A percentile compares a stretch with the other conserved stretches of the same genome.
Evolutionary conservation across 2,329 filamentous ascomycete genomes (phyloP).

Genomic region (Aspergillus bombycis): DNA sequence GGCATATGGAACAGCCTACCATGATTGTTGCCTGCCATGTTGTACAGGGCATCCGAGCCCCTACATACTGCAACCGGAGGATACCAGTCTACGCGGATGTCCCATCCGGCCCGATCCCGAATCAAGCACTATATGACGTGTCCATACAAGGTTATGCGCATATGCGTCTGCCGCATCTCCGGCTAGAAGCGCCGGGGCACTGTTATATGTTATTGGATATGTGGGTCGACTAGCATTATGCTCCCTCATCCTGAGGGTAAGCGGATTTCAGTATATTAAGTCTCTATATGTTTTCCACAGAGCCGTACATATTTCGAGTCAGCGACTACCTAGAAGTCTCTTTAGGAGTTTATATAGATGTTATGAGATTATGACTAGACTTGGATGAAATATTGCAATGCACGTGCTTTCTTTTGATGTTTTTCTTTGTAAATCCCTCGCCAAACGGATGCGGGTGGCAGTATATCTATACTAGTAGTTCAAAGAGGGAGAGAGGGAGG

Average conservation of each 20-base stretch:
- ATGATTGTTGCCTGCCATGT: background rate
- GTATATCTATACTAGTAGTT: background rate
- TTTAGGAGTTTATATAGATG: background rate
- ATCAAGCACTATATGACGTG: background rate
- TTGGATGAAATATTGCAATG: constrained; percentile 2
- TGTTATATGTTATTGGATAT: background rate
- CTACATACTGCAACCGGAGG: background rate
- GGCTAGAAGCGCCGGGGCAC: background rate
- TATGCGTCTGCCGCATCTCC: background rate
- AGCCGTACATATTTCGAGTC: background rate
- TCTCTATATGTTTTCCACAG: background rate
- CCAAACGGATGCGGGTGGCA: background rate
- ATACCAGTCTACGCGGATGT: background rate
- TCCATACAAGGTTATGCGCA: background rate
- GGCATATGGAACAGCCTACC: background rate
- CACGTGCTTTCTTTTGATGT: background rate
- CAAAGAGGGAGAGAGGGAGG: background rate
- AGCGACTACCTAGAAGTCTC: background rate
- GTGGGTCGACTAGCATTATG: background rate
- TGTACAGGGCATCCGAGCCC: background rate
- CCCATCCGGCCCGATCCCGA: background rate
- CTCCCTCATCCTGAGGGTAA: background rate
- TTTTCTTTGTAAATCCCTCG: background rate
- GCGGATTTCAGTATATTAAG: background rate
- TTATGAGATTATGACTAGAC: constrained; percentile 8